These are phyloP conservation scores for Nasturtium officinale DNA, from an alignment of 345 rosid genomes.

Conservation along the genomic window DNA sequence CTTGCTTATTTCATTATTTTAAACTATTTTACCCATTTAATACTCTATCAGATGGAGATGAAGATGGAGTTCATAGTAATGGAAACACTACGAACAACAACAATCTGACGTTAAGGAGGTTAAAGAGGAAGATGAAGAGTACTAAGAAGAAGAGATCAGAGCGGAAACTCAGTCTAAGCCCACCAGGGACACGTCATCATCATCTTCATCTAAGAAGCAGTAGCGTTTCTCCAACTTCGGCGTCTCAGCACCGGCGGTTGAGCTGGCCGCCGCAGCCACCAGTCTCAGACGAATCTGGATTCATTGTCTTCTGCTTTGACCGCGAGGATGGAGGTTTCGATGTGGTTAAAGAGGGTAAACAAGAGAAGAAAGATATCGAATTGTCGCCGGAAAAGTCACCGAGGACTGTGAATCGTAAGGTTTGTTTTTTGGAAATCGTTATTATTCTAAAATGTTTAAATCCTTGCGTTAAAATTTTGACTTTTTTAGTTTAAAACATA, in stretches of 20 bases:
- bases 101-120: slow-evolving; percentile 33
- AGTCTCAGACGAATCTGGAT: slow-evolving; percentile 57
- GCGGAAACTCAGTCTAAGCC: slow-evolving; percentile 36
- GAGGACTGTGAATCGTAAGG: slow-evolving; percentile 48
- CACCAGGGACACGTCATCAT: slow-evolving; percentile 42
- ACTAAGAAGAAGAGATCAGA: slow-evolving; percentile 39
- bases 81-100: slow-evolving; percentile 25
- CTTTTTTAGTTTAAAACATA: not conserved
- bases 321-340: slow-evolving; percentile 66
- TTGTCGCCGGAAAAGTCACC: slow-evolving; percentile 28
- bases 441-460: not conserved
- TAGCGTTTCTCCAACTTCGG: slow-evolving; percentile 40
- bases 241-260: slow-evolving; percentile 28
- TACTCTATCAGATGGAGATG: slow-evolving; percentile 45
- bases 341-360: slow-evolving; percentile 51
- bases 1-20: not conserved
- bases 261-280: slow-evolving; percentile 40
- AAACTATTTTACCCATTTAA: not conserved
- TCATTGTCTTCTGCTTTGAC: slow-evolving; percentile 64
- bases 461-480: not conserved
- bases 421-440: slow-evolving; percentile 16
- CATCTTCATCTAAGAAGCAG: slow-evolving; percentile 38
- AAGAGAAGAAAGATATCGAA: slow-evolving; percentile 35
- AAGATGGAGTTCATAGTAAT: slow-evolving; percentile 35
- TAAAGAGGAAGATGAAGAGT: slow-evolving; percentile 36